phyloP scores from a whole-genome alignment of 163 green algal genomes.

The Scenedesmus sp. region DNA sequence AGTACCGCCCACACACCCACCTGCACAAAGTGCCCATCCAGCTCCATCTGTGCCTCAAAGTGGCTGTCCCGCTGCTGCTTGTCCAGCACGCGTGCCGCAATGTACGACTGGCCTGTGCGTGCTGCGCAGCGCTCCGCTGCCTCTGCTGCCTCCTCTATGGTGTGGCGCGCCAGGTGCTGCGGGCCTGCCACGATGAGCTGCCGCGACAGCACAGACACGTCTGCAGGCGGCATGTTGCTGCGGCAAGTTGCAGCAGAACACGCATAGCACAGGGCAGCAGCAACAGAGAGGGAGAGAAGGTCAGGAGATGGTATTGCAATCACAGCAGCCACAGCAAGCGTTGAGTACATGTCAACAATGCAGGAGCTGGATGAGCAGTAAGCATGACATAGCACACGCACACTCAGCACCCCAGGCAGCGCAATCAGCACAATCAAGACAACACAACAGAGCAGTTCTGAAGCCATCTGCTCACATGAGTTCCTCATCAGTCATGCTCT shows the following conservation, averaged over 20 bases:
- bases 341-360: too few species aligned
- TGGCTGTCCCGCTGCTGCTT: constrained; percentile 4
- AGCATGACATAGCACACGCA: too few species aligned
- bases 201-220: not conserved
- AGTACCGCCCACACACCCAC: not conserved
- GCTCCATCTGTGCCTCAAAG: constrained; percentile 35
- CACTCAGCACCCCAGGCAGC: not conserved
- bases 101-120: not conserved
- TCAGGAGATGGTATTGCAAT: too few species aligned
- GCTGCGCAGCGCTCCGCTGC: constrained; percentile 19
- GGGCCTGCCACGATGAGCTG: constrained; percentile 5
- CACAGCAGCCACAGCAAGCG: too few species aligned
- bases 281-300: too few species aligned
- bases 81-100: not conserved
- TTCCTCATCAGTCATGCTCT: constrained; percentile 17
- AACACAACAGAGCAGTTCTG: not conserved
- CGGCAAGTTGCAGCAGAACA: not conserved
- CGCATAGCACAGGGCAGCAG: too few species aligned
- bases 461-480: constrained; percentile 9
- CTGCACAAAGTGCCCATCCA: constrained; percentile 23
- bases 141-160: constrained; percentile 40
- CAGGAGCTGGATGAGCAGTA: too few species aligned
- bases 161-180: not conserved
- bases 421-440: not conserved
- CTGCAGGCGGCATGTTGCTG: constrained; percentile 26